Evolutionary conservation across 2,329 filamentous ascomycete genomes (phyloP).

Genomic region (Aquanectria penicillioides): DNA sequence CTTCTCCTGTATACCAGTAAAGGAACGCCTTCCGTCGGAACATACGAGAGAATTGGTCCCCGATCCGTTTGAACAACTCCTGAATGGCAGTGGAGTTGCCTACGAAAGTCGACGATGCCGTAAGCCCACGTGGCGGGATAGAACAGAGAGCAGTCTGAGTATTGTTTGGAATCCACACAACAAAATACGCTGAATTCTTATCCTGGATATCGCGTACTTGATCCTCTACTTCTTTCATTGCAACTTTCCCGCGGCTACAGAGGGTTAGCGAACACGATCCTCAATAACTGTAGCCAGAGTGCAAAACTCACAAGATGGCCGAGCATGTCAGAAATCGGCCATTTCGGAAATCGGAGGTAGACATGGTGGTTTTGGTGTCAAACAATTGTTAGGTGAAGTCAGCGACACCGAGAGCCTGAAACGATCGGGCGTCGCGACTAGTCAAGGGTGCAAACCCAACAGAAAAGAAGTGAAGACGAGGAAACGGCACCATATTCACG

Average conservation of each 20-base stretch:
- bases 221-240: conserved; percentile 99
- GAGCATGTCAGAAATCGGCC: conserved; percentile 99
- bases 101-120: conserved; percentile 98
- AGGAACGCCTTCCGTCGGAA: conserved; percentile 99
- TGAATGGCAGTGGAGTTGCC: conserved; percentile 99
- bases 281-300: too few relatives aligned
- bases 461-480: conserved; percentile 99
- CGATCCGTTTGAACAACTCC: conserved; percentile 99
- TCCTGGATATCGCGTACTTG: conserved; percentile 99
- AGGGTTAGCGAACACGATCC: conserved; percentile 18
- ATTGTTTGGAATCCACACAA: conserved; percentile 99
- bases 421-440: conserved; percentile 84
- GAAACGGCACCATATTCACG: conserved; percentile 99
- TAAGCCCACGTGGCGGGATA: conserved; percentile 93
- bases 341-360: conserved; percentile 99
- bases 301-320: conserved; percentile 83
- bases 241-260: conserved; percentile 98
- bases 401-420: conserved; percentile 96
- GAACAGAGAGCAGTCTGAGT: conserved; percentile 99
- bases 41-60: conserved; percentile 99
- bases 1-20: conserved; percentile 99
- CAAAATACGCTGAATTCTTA: conserved; percentile 99
- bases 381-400: conserved; percentile 99
- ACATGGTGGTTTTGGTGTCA: conserved; percentile 99
- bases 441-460: conserved; percentile 99